phyloP scores from a whole-genome alignment of 352 stramenopile genomes.

The Pseudoperonospora humuli region DNA sequence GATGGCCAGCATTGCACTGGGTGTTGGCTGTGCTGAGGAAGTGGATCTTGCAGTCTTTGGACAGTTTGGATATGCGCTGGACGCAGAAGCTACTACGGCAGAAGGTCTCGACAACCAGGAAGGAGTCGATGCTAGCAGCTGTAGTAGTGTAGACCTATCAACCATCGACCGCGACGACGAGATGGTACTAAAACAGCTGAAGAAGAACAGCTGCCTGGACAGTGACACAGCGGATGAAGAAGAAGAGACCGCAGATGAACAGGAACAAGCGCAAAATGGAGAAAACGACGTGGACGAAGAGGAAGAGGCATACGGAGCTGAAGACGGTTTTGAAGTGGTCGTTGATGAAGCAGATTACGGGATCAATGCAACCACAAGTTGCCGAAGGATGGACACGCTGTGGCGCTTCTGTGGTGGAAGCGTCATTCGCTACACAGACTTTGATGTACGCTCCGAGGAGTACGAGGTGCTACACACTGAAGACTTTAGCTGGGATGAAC shows the following conservation, averaged over 20 bases:
- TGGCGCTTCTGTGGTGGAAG: conserved; percentile 79
- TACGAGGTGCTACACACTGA: conserved; percentile 83
- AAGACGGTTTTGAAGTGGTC: conserved; percentile 43
- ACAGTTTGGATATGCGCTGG: conserved; percentile 45
- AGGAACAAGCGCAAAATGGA: conserved; percentile 20
- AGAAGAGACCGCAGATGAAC: conserved; percentile 27
- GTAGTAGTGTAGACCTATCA: conserved; percentile 57
- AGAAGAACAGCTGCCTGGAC: conserved; percentile 46
- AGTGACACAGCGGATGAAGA: conserved; percentile 58
- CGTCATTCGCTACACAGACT: conserved; percentile 76
- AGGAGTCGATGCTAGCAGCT: conserved; percentile 34
- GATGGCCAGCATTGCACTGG: conserved; percentile 73
- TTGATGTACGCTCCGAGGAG: conserved; percentile 73
- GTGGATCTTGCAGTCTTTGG: conserved; percentile 63
- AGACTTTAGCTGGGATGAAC: conserved; percentile 86
- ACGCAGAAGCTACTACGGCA: conserved; percentile 12
- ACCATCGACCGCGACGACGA: conserved; percentile 68
- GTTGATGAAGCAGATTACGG: conserved; percentile 45
- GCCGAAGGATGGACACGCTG: conserved; percentile 52
- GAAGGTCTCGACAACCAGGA: conserved; percentile 21
- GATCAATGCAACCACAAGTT: conserved; percentile 24
- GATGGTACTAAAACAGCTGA: conserved; percentile 58
- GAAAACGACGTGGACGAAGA: conserved; percentile 23
- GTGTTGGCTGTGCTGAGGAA: conserved; percentile 68
- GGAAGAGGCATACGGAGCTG: conserved; percentile 21